Percentiles rank a stretch among this genome's conserved stretches.
phyloP scores from a whole-genome alignment of 768 basidiomycete genomes.

The Calvatia gigantea region DNA sequence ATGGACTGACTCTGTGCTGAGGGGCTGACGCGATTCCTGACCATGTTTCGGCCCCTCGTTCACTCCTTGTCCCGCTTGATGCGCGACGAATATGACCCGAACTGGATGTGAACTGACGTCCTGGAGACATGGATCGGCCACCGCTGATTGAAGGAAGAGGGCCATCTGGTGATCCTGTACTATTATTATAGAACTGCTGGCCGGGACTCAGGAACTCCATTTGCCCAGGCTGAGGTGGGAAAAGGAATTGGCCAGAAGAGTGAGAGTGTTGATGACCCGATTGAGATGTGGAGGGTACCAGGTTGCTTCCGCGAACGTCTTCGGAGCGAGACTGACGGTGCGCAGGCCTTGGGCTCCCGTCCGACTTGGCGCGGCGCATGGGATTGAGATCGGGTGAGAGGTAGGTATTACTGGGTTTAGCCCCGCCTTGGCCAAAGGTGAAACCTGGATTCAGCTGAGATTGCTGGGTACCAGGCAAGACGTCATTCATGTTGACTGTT shows the following conservation, averaged over 20 bases:
- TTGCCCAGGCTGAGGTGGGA: constrained; percentile 12
- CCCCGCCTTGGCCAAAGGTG: constrained; percentile 25
- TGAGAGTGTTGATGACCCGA: constrained; percentile 10
- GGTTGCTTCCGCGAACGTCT: constrained; percentile 37
- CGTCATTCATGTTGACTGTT: constrained; percentile 37
- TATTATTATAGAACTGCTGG: constrained; percentile 11
- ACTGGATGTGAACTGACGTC: constrained; percentile 14
- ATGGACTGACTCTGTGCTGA: constrained; percentile 53
- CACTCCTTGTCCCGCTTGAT: constrained; percentile 38
- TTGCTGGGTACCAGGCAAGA: constrained; percentile 27
- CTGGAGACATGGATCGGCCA: constrained; percentile 9
- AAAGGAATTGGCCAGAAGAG: constrained; percentile 14
- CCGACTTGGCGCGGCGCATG: constrained; percentile 53
- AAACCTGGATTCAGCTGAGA: constrained; percentile 17
- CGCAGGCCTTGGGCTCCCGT: constrained; percentile 32
- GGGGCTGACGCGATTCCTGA: not conserved
- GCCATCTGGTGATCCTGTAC: constrained; percentile 6
- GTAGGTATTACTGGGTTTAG: constrained; percentile 20
- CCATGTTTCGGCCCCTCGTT: constrained; percentile 35
- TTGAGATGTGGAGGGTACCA: not conserved
- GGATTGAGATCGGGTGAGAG: constrained; percentile 29
- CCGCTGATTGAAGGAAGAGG: constrained; percentile 21
- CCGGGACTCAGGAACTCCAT: constrained; percentile 17
- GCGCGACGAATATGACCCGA: constrained; percentile 37
- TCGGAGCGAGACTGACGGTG: constrained; percentile 61